Base-by-base conservation (phyloP, 2,329 filamentous ascomycete species). In the Trichoderma sp. region DNA sequence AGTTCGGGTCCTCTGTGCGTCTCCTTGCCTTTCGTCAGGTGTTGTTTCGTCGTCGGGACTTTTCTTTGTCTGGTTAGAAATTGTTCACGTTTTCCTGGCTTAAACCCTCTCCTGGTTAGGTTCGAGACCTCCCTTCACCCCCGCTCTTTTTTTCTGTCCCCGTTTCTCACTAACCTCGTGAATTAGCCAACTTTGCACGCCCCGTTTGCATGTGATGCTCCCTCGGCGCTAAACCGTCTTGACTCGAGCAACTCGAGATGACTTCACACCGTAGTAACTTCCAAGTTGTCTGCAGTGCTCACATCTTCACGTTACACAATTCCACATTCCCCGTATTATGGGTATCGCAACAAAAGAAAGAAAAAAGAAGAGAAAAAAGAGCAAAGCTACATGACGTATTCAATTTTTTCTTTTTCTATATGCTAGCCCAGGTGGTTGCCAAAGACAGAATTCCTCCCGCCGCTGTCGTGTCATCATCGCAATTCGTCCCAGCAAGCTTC, bases 201-300 rank as follows among this genome's bases (percentile, higher is more conserved):
- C 50, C 52, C 52, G 52, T 54, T 54, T 50, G 59, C 59, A 63
- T 63, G 59, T 63, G 59, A 63, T 63, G 59, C 59, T 35, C 19
- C 56, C n/a, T 48, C 42, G 25, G 42, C 58, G 42, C 58, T 58
- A 58, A 32, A n/a, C 56, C 22, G n/a, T 48, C 19, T 22, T 48
- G 5, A 10, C n/a, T 48, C n/a, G 13, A 10, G n/a, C 42, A 48
- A 10, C 42, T 48, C 19, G 42, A 48, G 42, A 22, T 27, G 48
- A 10, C 48, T 52, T 52, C 22, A 52, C 22, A 9, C 12, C 50
- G 5, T n/a, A 1, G 1, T 29, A 19, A n/a, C n/a, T 22, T 12
- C 9, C 22, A 29, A 17, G 17, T 15, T 22, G 15, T 22, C 35
- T 34, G 3, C 17, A 22, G n/a, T 19, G 2, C 5, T 5, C 19